Conservation (phyloP, 2,329 filamentous ascomycete genomes). For the Aspergillus puulaauensis region DNA sequence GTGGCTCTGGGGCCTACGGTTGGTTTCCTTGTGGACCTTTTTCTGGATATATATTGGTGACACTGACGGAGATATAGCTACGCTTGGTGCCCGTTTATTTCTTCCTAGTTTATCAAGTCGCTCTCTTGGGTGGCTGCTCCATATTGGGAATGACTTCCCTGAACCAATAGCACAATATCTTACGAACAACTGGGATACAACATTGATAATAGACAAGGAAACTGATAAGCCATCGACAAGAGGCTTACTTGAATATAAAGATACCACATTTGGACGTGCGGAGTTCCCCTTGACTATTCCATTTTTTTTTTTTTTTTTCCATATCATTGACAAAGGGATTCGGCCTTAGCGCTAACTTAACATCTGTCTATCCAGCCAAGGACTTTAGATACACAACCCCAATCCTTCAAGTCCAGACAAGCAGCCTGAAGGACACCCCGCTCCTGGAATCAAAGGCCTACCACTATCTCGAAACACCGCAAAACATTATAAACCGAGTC, state of each 20-base stretch:
- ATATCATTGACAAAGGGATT: no score
- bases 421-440: background rate
- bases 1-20: conserved; percentile 36
- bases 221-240: conserved; percentile 18
- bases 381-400: conserved; percentile 24
- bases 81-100: conserved; percentile 29
- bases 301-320: no score
- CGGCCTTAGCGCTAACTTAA: no score
- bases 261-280: conserved; percentile 30
- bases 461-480: conserved; percentile 21
- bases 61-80: conserved; percentile 11
- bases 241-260: conserved; percentile 27
- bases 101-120: conserved; percentile 13
- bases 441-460: conserved; percentile 16
- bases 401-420: conserved; percentile 15
- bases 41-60: background rate
- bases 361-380: conserved; percentile 15
- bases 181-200: conserved; percentile 16
- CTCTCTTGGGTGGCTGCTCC: conserved; percentile 24
- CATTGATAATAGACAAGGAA: conserved; percentile 14
- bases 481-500: conserved; percentile 12
- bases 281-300: background rate
- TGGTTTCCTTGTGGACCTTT: background rate
- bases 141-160: conserved; percentile 27
- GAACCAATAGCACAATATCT: conserved; percentile 8